Base-by-base conservation (phyloP, 2,329 filamentous ascomycete species). In the Diaporthe sp. region DNA sequence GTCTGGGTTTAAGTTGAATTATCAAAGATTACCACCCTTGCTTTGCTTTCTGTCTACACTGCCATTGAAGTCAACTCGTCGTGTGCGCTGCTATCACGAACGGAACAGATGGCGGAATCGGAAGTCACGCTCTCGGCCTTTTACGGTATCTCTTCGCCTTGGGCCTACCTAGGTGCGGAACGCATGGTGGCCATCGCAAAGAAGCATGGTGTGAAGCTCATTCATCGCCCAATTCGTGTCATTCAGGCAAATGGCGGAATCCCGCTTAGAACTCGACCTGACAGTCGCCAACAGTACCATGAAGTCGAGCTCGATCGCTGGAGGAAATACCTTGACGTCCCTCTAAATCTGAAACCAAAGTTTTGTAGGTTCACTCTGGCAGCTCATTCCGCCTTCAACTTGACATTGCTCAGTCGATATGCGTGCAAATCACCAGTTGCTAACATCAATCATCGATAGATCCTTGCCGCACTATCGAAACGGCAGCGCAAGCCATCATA, bases 101-200 rank as follows among this genome's bases (percentile, higher is more conserved):
- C 15, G 15, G 15, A 15, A 44, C 34, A n/a, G 22, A 74, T 74
- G 72, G 28, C 49, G 9, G 61, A 68, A 17, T 17, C 61, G 59
- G 28, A 68, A 10, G 25, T 39, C 7, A 69, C 12, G 6, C 72
- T 74, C 51, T 57, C 46, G 1, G 61, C 72, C 28, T 74, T 74
- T 22, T 74, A 74, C n/a, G 72, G 72, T 8, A 59, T 74, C 10
- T 74, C 72, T 22, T 74, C 72, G 8, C 72, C 72, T 13, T 74
- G 72, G 72, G 72, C 72, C 19, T 74, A 74, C n/a, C 12, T 74
- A 3, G 72, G 72, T 34, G 72, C 72, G 1, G 72, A 73, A 55
- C 22, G 72, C 9, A 55, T 68, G 61, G 58, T 22, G 1, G 49
- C 49, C 28, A 51, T 74, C 61, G 51, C 72, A 39, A 68, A 39